These are phyloP conservation scores for Escallonia herrerae DNA, from an alignment of 129 eudicot genomes.

Conservation along the genomic window DNA sequence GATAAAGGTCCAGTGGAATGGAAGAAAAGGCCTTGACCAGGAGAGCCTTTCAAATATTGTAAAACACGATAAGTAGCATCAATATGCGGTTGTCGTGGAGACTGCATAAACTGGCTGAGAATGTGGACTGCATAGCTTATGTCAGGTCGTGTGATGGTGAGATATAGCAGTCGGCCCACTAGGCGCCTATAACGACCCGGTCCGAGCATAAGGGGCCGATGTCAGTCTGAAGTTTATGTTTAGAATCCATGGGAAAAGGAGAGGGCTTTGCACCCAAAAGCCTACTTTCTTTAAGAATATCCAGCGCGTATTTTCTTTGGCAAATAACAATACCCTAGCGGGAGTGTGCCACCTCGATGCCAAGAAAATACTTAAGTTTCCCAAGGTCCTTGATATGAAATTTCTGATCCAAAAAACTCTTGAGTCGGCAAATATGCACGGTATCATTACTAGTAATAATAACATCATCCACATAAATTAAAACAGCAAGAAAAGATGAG, in stretches of 20 bases:
- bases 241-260: not conserved
- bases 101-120: constrained; percentile 13
- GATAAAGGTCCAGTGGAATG: not conserved
- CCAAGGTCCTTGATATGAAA: constrained; percentile 14
- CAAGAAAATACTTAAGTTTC: not conserved
- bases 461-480: constrained; percentile 21
- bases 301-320: constrained; percentile 7
- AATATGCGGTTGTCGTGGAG: constrained; percentile 10
- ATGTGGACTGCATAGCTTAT: constrained; percentile 9
- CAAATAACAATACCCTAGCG: not conserved
- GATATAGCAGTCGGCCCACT: constrained; percentile 5
- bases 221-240: not conserved
- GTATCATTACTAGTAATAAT: not conserved
- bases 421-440: not conserved
- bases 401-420: not conserved
- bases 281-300: not conserved
- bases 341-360: constrained; percentile 6
- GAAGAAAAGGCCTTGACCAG: not conserved
- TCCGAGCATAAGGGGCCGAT: not conserved
- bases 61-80: constrained; percentile 6
- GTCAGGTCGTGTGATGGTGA: constrained; percentile 3
- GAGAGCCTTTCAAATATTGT: not conserved
- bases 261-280: not conserved
- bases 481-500: not conserved
- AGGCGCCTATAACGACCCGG: constrained; percentile 1